phyloP scores from a whole-genome alignment of 129 eudicot species.

The Silybum marianum region DNA sequence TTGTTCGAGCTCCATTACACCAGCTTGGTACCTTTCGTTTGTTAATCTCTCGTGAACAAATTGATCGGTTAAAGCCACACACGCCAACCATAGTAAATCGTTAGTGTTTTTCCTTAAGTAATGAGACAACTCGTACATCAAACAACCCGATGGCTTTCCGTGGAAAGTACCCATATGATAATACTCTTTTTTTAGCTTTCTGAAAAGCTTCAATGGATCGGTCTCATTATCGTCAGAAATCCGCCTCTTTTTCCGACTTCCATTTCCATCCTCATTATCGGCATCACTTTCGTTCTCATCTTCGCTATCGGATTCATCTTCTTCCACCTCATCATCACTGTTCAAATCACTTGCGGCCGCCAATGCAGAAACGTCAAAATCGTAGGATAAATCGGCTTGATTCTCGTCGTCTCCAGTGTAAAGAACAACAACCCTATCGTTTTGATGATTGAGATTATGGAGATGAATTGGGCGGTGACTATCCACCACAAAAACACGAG shows the following conservation, averaged over 20 bases:
- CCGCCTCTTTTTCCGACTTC: constrained; percentile 55
- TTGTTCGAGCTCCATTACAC: constrained; percentile 98
- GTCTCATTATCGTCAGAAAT: constrained; percentile 48
- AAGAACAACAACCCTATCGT: constrained; percentile 77
- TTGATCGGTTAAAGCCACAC: constrained; percentile 93
- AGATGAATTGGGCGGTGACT: constrained; percentile 95
- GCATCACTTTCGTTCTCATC: constrained; percentile 46
- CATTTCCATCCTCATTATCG: constrained; percentile 43
- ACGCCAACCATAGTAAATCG: constrained; percentile 88
- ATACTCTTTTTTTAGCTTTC: constrained; percentile 59
- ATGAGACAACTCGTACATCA: constrained; percentile 81
- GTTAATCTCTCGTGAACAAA: constrained; percentile 90
- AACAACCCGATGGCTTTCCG: constrained; percentile 82
- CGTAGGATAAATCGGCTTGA: constrained; percentile 76
- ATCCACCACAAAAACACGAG: constrained; percentile 79
- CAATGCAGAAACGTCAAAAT: constrained; percentile 65
- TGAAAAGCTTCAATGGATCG: constrained; percentile 61
- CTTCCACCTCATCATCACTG: constrained; percentile 70
- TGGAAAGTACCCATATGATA: constrained; percentile 77
- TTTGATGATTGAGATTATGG: constrained; percentile 65
- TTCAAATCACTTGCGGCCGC: constrained; percentile 80
- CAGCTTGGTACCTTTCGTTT: constrained; percentile 83
- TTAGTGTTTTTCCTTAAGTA: constrained; percentile 65
- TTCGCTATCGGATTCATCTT: constrained; percentile 40
- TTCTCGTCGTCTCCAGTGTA: constrained; percentile 82